These are phyloP conservation scores for Apiosordaria backusii DNA, from an alignment of 495 filamentous ascomycete genomes.

Conservation along the genomic window DNA sequence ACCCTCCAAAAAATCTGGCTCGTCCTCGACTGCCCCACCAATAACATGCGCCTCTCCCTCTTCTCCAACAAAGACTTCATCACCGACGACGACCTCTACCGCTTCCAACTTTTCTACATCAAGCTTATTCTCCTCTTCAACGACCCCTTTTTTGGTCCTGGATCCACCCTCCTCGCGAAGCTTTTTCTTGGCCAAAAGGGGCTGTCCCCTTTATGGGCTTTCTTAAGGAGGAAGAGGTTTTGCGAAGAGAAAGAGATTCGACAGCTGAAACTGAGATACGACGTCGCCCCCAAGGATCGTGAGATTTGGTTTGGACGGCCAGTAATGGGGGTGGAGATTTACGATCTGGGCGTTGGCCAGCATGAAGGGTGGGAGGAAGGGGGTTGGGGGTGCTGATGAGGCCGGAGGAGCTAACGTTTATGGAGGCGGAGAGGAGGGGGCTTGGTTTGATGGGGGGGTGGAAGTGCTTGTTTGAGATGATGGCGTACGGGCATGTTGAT, in stretches of 20 bases:
- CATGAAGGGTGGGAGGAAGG: constrained; percentile 49
- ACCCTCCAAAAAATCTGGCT: constrained; percentile 64
- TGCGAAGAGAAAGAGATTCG: constrained; percentile 40
- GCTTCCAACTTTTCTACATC: constrained; percentile 53
- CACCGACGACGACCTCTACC: constrained; percentile 52
- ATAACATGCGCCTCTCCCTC: constrained; percentile 44
- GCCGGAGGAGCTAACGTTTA: constrained; percentile 54
- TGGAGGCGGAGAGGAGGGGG: constrained; percentile 47
- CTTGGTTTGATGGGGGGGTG: constrained; percentile 41
- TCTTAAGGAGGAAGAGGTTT: constrained; percentile 45
- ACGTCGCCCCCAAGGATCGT: constrained; percentile 18
- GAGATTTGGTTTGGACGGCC: constrained; percentile 7
- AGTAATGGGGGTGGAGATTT: constrained; percentile 47
- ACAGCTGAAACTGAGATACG: constrained; percentile 44
- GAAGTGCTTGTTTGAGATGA: constrained; percentile 39
- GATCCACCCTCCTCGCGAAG: constrained; percentile 41
- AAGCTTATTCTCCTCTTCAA: constrained; percentile 61
- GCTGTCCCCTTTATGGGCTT: constrained; percentile 46
- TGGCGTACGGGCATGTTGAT: constrained; percentile 56
- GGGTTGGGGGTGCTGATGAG: constrained; percentile 40
- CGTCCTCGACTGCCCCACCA: constrained; percentile 58
- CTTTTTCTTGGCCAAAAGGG: constrained; percentile 59
- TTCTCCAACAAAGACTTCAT: constrained; percentile 48
- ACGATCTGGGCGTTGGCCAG: constrained; percentile 47
- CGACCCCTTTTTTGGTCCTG: constrained; percentile 44